These are phyloP conservation scores for Syzygium malaccense DNA, from an alignment of 441 rosid genomes.

Conservation along the genomic window DNA sequence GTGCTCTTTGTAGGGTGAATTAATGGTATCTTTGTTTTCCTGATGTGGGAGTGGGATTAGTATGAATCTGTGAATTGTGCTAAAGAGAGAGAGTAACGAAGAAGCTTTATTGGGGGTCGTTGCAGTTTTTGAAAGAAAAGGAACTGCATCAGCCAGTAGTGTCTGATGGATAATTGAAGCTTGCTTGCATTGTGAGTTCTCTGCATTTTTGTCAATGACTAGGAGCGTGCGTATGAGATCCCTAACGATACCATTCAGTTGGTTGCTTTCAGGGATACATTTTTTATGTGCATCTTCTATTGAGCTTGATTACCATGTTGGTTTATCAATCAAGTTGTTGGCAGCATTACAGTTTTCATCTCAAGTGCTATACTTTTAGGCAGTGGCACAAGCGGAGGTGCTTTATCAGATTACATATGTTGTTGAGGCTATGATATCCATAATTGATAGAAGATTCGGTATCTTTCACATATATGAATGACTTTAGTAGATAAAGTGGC, in stretches of 20 bases:
- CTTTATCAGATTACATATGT: neutral
- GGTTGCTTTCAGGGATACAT: neutral
- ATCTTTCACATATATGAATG: neutral
- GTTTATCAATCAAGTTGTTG: neutral
- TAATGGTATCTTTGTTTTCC: neutral
- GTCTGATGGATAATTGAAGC: neutral
- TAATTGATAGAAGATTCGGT: neutral
- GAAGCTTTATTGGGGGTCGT: neutral
- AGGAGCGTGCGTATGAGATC: neutral
- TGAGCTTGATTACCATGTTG: neutral
- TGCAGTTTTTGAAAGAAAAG: neutral
- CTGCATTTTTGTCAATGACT: neutral
- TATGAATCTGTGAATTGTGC: neutral
- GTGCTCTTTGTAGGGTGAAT: neutral
- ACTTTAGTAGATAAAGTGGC: neutral
- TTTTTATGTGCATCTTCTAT: neutral
- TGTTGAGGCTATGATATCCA: neutral
- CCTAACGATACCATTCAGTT: neutral
- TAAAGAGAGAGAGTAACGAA: neutral
- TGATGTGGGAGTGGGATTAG: neutral
- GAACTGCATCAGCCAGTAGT: neutral
- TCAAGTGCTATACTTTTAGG: neutral
- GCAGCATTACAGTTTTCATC: neutral
- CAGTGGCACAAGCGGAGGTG: neutral
- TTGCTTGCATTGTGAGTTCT: neutral